Conservation (phyloP, 495 filamentous ascomycete genomes). For the Chaetomium tenue region DNA sequence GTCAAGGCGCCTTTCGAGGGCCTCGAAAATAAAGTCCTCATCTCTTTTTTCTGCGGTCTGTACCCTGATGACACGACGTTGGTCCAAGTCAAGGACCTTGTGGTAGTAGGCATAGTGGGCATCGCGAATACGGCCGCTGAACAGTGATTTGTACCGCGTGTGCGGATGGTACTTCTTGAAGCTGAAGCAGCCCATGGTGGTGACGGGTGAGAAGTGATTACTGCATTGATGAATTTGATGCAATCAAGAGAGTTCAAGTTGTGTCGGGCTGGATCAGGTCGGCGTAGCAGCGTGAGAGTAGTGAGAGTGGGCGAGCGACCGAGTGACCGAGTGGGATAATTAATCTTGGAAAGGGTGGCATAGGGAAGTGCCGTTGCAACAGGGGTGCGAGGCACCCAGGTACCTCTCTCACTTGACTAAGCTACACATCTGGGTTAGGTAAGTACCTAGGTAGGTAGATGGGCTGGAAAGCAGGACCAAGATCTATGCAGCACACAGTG, state of each 20-base stretch:
- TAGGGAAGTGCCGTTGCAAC: too few relatives aligned
- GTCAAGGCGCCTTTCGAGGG: slow-evolving; percentile 8
- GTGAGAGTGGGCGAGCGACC: background rate
- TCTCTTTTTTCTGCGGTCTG: background rate
- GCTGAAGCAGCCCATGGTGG: slow-evolving; percentile 5
- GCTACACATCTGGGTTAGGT: too few relatives aligned
- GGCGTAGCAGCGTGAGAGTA: background rate
- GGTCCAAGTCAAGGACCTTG: background rate
- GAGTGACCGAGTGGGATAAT: too few relatives aligned
- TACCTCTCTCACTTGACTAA: too few relatives aligned
- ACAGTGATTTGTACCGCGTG: background rate
- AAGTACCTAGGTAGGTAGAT: too few relatives aligned
- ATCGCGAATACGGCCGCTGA: background rate
- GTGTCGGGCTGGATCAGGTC: too few relatives aligned
- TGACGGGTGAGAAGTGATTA: too few relatives aligned
- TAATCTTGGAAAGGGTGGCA: background rate
- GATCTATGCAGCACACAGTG: too few relatives aligned
- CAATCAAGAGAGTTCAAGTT: background rate
- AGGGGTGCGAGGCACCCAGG: too few relatives aligned
- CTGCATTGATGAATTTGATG: background rate
- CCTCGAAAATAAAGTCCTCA: slow-evolving; percentile 11
- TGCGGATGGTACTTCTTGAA: slow-evolving; percentile 1
- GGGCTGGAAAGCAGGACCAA: too few relatives aligned
- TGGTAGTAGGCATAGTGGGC: slow-evolving; percentile 1
- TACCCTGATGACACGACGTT: background rate